Base-by-base conservation (phyloP, 2,329 filamentous ascomycete genomes). In the Tolypocladium inflatum region DNA sequence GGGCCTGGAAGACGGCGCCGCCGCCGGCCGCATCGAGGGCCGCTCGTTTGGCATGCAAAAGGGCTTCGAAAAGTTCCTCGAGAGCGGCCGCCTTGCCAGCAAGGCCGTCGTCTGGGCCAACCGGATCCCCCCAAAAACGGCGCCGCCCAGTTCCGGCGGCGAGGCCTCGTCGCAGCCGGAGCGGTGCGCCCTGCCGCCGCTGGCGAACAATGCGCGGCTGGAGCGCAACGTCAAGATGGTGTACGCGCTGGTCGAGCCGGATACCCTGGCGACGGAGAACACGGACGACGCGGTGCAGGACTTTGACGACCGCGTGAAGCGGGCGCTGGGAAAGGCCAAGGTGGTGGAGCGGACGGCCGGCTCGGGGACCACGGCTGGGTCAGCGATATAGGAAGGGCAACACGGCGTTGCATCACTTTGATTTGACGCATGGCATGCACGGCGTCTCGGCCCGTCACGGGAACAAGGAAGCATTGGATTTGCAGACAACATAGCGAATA, bases 1-100 rank as follows among this genome's bases (percentile, higher is more conserved):
- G 57, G 94, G 94, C 50, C 72, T 84, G 54, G 75, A 80, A 45
- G 93, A 96, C 73, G 94, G 94, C 60, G 78, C 84, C 45, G 80
- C 81, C 59, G 87, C 90, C 38, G 94, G 94, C 43, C 86, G 87
- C 59, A 85, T 90, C 63, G 94, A 99, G 79, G 94, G 94, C 60
- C 89, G 91, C 55, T 84, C 91, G 23, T 91, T 97, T 69, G 94
- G 93, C 0, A 83, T 97, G 48, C 89, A 95, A 70, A 94, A 92
- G 63, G 93, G 92, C 0, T 97, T 94, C 66, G 90, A 96, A 66
- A 97, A 96, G 74, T 97, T 95, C 68, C 70, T 89, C 48, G 87
- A 91, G 61, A 83, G 91, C 71, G 93, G 93, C 2, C 80, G 81
- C 59, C 74, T 97, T 38, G 87, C 93, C 65, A 90, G 91, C 51